These are phyloP conservation scores for Spergularia bocconei DNA, from an alignment of 148 eudicot species.

Conservation along the genomic window DNA sequence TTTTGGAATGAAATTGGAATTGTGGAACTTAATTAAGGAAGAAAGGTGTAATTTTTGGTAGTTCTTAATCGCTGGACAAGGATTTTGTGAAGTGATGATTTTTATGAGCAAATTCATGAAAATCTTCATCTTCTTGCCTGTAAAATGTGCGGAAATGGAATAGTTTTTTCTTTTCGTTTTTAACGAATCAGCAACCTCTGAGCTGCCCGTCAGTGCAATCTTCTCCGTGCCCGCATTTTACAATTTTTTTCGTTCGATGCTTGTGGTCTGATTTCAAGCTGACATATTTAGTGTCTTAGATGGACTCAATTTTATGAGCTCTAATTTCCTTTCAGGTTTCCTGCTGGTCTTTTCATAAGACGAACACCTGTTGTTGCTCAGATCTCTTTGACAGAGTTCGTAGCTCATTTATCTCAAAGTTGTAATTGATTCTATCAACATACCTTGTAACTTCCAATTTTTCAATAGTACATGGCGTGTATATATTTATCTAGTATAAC, in stretches of 20 bases:
- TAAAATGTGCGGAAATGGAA: not conserved
- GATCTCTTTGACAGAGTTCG: slow-evolving; percentile 25
- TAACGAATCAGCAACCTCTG: not conserved
- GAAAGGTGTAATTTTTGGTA: not conserved
- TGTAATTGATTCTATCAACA: slow-evolving; percentile 34
- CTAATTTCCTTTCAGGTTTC: slow-evolving; percentile 37
- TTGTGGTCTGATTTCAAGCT: not conserved
- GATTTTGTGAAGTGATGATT: not conserved
- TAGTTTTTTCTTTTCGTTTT: not conserved
- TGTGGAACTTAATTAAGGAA: not conserved
- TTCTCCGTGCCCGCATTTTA: not conserved
- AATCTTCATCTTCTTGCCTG: not conserved
- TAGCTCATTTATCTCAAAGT: slow-evolving; percentile 28
- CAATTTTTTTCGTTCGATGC: not conserved
- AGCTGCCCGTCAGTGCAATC: not conserved
- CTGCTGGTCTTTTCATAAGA: slow-evolving; percentile 26
- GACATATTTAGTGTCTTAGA: not conserved
- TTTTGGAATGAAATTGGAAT: not conserved
- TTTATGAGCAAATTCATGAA: not conserved
- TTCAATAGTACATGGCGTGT: slow-evolving; percentile 21
- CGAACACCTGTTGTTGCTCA: slow-evolving; percentile 26
- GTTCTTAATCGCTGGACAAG: not conserved
- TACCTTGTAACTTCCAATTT: slow-evolving; percentile 37
- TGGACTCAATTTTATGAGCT: slow-evolving; percentile 6
- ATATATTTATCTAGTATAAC: slow-evolving; percentile 28